Evolutionary conservation across 208 protist genomes (phyloP).

Genomic region (Spongospora subterranea): DNA sequence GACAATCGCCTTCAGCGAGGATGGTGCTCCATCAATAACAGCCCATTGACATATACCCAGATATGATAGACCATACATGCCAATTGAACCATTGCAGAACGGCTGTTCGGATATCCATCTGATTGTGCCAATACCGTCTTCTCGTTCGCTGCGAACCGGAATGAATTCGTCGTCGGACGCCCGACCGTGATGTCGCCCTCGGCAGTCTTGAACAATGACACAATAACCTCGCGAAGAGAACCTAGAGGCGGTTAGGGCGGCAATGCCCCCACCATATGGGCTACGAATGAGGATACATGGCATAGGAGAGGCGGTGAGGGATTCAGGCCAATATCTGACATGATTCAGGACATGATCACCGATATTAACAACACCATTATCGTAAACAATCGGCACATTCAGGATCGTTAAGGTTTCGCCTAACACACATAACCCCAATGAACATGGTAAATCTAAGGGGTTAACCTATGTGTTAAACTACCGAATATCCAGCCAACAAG

Average conservation of each 20-base stretch:
- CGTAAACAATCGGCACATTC: not conserved
- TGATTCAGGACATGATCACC: not conserved
- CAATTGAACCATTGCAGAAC: conserved; percentile 10
- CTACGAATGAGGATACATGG: not conserved
- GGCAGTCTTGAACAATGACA: conserved; percentile 3
- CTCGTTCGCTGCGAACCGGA: not conserved
- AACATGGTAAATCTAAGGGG: too few relatives aligned
- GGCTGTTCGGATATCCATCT: not conserved
- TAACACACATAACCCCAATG: too few relatives aligned
- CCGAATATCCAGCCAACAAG: too few relatives aligned
- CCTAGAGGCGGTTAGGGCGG: not conserved
- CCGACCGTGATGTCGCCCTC: not conserved
- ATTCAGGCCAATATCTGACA: not conserved
- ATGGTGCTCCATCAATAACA: not conserved
- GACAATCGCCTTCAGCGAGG: not conserved
- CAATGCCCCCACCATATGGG: not conserved
- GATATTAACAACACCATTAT: not conserved
- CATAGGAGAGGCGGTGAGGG: not conserved
- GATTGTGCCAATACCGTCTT: not conserved
- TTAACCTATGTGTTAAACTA: too few relatives aligned
- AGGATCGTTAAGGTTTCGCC: not conserved
- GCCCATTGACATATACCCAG: conserved; percentile 1
- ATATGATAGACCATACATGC: not conserved
- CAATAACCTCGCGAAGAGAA: not conserved
- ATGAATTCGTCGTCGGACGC: not conserved